phyloP scores from a whole-genome alignment of 2,329 filamentous ascomycete species.

The Fusarium poae region DNA sequence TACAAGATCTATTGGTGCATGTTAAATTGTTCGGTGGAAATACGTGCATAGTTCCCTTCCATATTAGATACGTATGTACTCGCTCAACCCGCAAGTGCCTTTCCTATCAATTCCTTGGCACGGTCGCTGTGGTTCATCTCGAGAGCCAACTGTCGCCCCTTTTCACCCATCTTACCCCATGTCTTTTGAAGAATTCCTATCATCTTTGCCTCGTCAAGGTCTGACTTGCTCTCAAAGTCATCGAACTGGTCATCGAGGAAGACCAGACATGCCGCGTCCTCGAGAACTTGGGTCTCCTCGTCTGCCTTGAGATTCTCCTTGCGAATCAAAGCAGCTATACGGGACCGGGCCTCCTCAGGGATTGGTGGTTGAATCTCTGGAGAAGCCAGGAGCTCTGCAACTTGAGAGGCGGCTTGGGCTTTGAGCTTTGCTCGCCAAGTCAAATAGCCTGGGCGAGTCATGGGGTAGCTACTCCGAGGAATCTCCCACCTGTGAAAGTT shows the following conservation, averaged over 20 bases:
- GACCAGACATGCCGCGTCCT: constrained; percentile 88
- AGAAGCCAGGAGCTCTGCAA: constrained; percentile 67
- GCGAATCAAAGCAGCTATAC: constrained; percentile 78
- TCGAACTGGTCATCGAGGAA: constrained; percentile 91
- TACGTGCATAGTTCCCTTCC: background rate
- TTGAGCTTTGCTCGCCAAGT: constrained; percentile 83
- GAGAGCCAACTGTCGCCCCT: constrained; percentile 74
- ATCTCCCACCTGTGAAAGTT: constrained; percentile 75
- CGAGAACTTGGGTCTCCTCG: constrained; percentile 77
- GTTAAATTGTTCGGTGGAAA: constrained; percentile 2
- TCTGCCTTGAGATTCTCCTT: constrained; percentile 77
- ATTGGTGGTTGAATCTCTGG: constrained; percentile 55
- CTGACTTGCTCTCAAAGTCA: constrained; percentile 75
- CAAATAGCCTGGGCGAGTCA: constrained; percentile 81
- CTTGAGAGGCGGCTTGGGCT: constrained; percentile 68
- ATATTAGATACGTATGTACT: constrained; percentile 1
- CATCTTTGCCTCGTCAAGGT: constrained; percentile 81
- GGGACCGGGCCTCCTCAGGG: constrained; percentile 64
- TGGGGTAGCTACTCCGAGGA: constrained; percentile 78
- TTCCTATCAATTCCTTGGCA: constrained; percentile 71
- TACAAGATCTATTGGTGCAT: background rate
- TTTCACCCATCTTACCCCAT: constrained; percentile 79
- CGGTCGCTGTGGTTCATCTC: constrained; percentile 73
- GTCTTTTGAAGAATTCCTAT: constrained; percentile 78
- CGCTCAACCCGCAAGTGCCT: constrained; percentile 63